Evolutionary conservation across 306 rosid species (phyloP).

Genomic region (Quercus aquifolioides): DNA sequence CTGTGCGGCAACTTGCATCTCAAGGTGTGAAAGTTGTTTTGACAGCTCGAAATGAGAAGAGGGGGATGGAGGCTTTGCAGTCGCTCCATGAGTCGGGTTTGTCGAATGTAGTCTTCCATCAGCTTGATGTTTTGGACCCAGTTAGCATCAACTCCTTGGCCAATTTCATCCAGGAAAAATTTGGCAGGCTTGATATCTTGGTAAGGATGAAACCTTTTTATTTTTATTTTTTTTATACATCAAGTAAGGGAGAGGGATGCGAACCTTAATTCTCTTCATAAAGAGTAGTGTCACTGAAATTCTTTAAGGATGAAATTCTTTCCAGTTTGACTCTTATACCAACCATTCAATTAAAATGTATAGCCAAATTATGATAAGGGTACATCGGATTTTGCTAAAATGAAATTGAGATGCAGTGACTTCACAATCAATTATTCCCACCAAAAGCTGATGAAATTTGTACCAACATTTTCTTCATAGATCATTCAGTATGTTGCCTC

Average conservation of each 20-base stretch:
- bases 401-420: not conserved
- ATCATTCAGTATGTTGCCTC: not conserved
- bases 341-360: not conserved
- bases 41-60: slow-evolving; percentile 49
- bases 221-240: no score
- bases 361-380: not conserved
- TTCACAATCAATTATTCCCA: not conserved
- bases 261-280: no score
- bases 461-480: not conserved
- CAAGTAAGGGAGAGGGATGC: no score
- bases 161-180: slow-evolving; percentile 24
- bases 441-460: not conserved
- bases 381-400: not conserved
- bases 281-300: no score
- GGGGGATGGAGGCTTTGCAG: slow-evolving; percentile 35
- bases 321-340: not conserved
- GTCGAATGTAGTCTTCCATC: slow-evolving; percentile 41
- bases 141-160: slow-evolving; percentile 37
- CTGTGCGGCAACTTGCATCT: slow-evolving; percentile 39
- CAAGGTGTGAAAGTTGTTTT: slow-evolving; percentile 42
- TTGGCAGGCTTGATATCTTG: slow-evolving; percentile 58
- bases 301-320: not conserved
- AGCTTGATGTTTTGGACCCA: slow-evolving; percentile 46
- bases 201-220: slow-evolving; percentile 13
- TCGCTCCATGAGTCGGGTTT: slow-evolving; percentile 39